A percentile compares a stretch with the other conserved stretches of the same genome.
phyloP scores from a whole-genome alignment of 2,329 filamentous ascomycete genomes.

The Volutella citrinella region DNA sequence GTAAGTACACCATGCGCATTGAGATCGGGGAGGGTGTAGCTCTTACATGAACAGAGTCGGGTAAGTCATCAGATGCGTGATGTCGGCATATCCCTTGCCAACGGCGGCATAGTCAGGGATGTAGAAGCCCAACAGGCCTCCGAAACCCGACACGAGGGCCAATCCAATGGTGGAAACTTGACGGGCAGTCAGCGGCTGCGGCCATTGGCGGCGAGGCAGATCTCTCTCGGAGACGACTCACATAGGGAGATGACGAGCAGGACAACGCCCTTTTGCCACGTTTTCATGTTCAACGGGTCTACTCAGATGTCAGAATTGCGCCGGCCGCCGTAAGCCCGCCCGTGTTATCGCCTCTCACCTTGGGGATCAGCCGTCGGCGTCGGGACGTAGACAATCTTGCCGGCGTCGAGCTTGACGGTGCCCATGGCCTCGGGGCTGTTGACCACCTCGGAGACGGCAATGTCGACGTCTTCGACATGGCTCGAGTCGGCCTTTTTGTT shows the following conservation, averaged over 20 bases:
- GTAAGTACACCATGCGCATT: not conserved
- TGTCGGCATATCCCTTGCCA: slow-evolving; percentile 11
- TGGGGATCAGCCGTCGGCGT: slow-evolving; percentile 18
- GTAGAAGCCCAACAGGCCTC: slow-evolving; percentile 13
- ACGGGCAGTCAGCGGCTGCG: not conserved
- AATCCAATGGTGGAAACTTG: slow-evolving; percentile 11
- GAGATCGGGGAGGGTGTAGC: not conserved
- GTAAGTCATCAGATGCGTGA: slow-evolving; percentile 13
- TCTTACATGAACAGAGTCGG: slow-evolving; percentile 12
- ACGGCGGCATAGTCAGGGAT: slow-evolving; percentile 9
- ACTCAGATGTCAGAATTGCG: not conserved
- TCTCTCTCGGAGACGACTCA: not conserved
- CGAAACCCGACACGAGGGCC: slow-evolving; percentile 10
- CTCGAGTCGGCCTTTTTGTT: slow-evolving; percentile 15
- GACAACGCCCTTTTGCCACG: slow-evolving; percentile 19
- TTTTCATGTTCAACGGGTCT: slow-evolving; percentile 22
- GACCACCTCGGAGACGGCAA: slow-evolving; percentile 15
- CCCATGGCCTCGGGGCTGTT: slow-evolving; percentile 17
- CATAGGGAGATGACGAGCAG: slow-evolving; percentile 18
- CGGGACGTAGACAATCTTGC: slow-evolving; percentile 15
- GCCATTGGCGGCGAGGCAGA: too few relatives aligned
- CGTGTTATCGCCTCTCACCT: too few relatives aligned
- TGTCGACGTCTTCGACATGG: slow-evolving; percentile 17
- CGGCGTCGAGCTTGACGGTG: slow-evolving; percentile 18
- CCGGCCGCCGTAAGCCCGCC: not conserved